Conservation (phyloP, 1,284 basidiomycete species). For the Sporisorium reilianum region DNA sequence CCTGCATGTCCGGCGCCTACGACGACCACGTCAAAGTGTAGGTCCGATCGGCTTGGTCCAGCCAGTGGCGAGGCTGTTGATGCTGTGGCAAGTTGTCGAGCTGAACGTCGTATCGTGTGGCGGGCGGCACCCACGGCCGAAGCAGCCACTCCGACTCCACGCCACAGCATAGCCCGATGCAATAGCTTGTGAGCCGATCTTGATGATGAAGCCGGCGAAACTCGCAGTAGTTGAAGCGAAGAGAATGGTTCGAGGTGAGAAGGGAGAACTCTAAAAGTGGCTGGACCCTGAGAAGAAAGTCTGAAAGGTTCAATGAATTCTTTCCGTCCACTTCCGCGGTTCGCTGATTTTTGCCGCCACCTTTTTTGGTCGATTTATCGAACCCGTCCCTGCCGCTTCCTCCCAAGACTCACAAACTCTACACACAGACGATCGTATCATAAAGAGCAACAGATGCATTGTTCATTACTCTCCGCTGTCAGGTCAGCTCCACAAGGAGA, state of each 20-base stretch:
- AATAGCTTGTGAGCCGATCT: background rate
- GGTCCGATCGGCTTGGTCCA: constrained; percentile 20
- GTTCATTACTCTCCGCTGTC: constrained; percentile 17
- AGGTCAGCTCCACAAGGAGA: background rate
- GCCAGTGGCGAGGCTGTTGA: constrained; percentile 10
- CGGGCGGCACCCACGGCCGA: background rate
- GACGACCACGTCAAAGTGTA: constrained; percentile 76
- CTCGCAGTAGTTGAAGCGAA: background rate
- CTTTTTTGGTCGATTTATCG: background rate
- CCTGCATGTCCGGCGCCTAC: constrained; percentile 94
- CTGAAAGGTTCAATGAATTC: no score
- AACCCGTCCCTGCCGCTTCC: background rate
- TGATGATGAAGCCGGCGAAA: background rate
- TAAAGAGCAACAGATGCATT: constrained; percentile 18
- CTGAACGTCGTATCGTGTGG: background rate
- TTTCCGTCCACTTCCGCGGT: no score
- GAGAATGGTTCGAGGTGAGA: no score
- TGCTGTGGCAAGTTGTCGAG: constrained; percentile 19
- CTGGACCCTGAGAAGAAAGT: constrained; percentile 14
- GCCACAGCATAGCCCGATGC: background rate
- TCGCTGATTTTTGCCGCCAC: no score
- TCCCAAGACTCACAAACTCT: background rate
- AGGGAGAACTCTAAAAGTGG: background rate
- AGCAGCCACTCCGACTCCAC: background rate
- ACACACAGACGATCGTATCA: background rate